Evolutionary conservation across 305 asterid species (phyloP), one percentile per base, ranked within the genome.

Genomic region (Rubia occidens): DNA sequence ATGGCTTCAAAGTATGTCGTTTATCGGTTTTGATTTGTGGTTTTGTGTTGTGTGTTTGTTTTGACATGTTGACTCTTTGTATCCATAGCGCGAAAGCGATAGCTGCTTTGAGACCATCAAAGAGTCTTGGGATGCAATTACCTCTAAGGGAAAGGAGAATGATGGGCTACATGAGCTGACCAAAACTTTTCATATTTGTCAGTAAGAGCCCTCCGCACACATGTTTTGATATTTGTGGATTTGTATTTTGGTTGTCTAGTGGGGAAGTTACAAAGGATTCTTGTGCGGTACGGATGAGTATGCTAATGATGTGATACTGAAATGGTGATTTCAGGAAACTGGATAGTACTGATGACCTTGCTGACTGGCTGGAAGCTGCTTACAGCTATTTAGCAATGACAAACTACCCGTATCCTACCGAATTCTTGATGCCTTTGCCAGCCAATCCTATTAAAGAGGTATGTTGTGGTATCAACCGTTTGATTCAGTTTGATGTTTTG

Each of bases 381-480:
- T 92, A 92, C 82, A 89, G 98, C 77, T 92, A 85, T 79, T 77
- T 92, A 86, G 95, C 95, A 24, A 92, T 92, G 98, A 85, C 76
- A 20, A 69, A 89, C 82, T 92, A 92, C 78, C 98, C 98, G 7
- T 89, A 89, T 76, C 90, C 97, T 45, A 69, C 97, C n/a, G 91
- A 82, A 76, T 92, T 92, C 80, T 65, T 92, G 72, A 92, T 90
- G 97, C 96, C 97, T 75, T 75, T 92, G 87, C 97, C 98, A 42
- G 95, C 80, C 67, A 78, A 87, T 74, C 98, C 98, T 24, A 88
- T 92, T 75, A 88, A 84, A 75, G 97, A 89, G 97, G 97, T 88
- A 68, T 56, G 76, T 51, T 72, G 45, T 53, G 60, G 18, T 24
- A 54, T 67, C 29, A 40, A 53, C 17, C 29, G 14, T 20, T 44